phyloP scores from a whole-genome alignment of 805 yeast genomes.

The Novakomyces olei region DNA sequence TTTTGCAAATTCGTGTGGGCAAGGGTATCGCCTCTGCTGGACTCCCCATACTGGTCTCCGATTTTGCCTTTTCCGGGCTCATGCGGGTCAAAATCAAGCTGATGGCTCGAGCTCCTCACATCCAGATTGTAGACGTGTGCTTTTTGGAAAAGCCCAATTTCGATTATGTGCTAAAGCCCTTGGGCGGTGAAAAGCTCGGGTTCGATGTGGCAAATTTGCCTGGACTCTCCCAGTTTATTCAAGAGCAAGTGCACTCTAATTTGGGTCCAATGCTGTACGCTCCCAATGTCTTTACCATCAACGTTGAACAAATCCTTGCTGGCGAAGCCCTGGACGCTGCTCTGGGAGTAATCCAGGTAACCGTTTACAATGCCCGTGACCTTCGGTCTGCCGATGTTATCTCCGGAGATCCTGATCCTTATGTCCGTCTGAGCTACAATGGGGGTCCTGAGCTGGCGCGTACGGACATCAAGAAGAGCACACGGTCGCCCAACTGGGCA shows the following conservation, averaged over 20 bases:
- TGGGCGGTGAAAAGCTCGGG: constrained; percentile 65
- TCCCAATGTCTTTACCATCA: constrained; percentile 84
- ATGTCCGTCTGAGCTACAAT: constrained; percentile 37
- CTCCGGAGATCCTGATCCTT: constrained; percentile 79
- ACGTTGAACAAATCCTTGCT: constrained; percentile 71
- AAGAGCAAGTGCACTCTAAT: constrained; percentile 66
- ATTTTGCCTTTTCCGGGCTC: constrained; percentile 52
- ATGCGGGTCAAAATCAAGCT: constrained; percentile 68
- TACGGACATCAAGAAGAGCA: constrained; percentile 45
- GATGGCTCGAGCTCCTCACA: constrained; percentile 80
- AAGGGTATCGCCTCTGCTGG: constrained; percentile 48
- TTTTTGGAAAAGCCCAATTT: constrained; percentile 69
- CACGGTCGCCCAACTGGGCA: constrained; percentile 61
- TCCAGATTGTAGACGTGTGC: constrained; percentile 73
- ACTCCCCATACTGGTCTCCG: constrained; percentile 58
- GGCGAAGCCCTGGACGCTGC: constrained; percentile 64
- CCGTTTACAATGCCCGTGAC: constrained; percentile 40
- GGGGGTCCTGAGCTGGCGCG: constrained; percentile 30
- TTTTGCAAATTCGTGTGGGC: constrained; percentile 49
- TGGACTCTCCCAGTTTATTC: constrained; percentile 61
- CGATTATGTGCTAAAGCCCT: constrained; percentile 60
- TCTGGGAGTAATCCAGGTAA: constrained; percentile 62
- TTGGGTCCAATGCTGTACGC: constrained; percentile 71
- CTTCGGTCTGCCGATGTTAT: constrained; percentile 45
- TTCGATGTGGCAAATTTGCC: constrained; percentile 78